Base-by-base conservation (phyloP, 1,139 yeast genomes). In the Yamadazyma atmosphaerica region DNA sequence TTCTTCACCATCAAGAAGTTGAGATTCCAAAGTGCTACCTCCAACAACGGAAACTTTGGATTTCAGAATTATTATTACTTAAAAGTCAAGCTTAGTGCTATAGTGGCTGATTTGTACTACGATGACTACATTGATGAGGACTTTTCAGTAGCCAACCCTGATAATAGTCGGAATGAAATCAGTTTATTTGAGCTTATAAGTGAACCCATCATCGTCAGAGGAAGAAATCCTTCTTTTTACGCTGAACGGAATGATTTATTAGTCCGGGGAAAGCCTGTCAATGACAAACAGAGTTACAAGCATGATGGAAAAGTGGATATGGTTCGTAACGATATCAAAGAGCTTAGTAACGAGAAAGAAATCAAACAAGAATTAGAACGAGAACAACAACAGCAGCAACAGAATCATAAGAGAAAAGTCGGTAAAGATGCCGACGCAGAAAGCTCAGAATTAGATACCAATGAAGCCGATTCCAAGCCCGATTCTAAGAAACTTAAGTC, bases 161-260 rank as follows among this genome's bases (percentile, higher is more conserved):
- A 49, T 29, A 52, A 44, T 34, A 59, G 57, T 37, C 55, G 60
- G 22, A 68, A 68, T 45, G 74, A 68, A 41, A 55, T 68, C 4
- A 50, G 52, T 3, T 50, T 68, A 22, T 52, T 56, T 36, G 74
- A 68, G 40, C 44, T 70, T 22, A 53, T 51, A 7, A 69, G 74
- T 51, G 70, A 70, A 24, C 84, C 84, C 1, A 75, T 81, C 4
- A 77, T 79, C 23, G 86, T 81, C 3, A 60, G 87, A 43, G 87
- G 86, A 3, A 60, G 86, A 42, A 81, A 81, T 49, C 86, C 87
- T 3, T 68, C 79, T 19, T 81, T 81, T 49, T 81, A 81, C 50
- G 70, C 74, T 19, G 81, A 78, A 43, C 60, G 81, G 41, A 74
- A 75, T 33, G 83, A 79, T 50, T 57, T 78, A 19, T 50, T 70